Percentiles rank a stretch among this genome's conserved stretches.
Evolutionary conservation across 2,329 filamentous ascomycete genomes (phyloP).

Genomic region (Botryosphaeria dothidea): DNA sequence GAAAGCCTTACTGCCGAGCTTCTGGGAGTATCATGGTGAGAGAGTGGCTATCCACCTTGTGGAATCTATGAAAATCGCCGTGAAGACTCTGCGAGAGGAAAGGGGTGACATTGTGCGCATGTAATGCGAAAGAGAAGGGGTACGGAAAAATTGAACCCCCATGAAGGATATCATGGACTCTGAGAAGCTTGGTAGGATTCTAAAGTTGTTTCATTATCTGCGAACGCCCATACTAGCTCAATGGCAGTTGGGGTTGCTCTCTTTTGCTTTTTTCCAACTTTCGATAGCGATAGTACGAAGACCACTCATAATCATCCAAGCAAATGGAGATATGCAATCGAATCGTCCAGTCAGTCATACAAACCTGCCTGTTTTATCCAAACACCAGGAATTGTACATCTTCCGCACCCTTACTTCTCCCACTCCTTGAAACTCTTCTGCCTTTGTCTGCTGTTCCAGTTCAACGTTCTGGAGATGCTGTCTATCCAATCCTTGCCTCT

Average conservation of each 20-base stretch:
- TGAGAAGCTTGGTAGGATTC: too few species aligned
- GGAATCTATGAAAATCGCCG: background rate
- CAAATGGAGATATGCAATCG: too few species aligned
- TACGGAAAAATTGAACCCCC: too few species aligned
- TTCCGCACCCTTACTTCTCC: background rate
- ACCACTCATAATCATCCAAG: too few species aligned
- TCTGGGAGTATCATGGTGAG: background rate
- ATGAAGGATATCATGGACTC: too few species aligned
- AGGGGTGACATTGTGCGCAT: background rate
- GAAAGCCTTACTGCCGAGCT: background rate
- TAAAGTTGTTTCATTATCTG: too few species aligned
- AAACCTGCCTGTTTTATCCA: background rate
- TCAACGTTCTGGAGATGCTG: constrained; percentile 74
- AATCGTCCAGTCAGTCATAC: background rate
- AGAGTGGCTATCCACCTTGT: background rate
- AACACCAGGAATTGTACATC: background rate
- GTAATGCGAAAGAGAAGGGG: too few species aligned
- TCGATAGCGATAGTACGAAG: too few species aligned
- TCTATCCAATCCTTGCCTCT: constrained; percentile 80
- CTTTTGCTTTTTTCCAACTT: too few species aligned
- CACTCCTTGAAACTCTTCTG: constrained; percentile 63
- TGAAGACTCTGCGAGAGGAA: background rate
- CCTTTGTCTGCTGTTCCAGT: constrained; percentile 79
- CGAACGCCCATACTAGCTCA: too few species aligned
- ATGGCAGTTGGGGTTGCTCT: too few species aligned